phyloP scores from a whole-genome alignment of 148 eudicot genomes.

The Vaccinium darrowii region DNA sequence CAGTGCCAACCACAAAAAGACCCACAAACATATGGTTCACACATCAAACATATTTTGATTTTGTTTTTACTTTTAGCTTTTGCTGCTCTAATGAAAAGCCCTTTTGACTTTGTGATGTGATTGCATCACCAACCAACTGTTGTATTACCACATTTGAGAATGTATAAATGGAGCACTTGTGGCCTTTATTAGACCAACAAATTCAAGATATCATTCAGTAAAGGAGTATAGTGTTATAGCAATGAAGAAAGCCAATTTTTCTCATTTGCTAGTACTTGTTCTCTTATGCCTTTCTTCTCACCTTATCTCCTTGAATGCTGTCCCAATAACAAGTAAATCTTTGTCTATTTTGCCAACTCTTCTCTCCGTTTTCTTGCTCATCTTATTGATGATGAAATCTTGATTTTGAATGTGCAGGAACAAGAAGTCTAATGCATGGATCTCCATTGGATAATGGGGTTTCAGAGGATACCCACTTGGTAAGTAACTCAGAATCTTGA shows the following conservation, averaged over 20 bases:
- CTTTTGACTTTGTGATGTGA: constrained; percentile 14
- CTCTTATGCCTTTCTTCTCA: constrained; percentile 36
- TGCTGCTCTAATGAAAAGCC: background rate
- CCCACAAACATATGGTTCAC: background rate
- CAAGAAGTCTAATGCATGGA: constrained; percentile 32
- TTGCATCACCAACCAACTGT: constrained; percentile 17
- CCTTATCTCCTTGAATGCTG: constrained; percentile 29
- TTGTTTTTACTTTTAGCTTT: background rate
- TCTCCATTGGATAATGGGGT: constrained; percentile 16
- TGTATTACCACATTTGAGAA: constrained; percentile 13
- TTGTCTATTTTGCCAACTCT: background rate
- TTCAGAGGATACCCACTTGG: constrained; percentile 22
- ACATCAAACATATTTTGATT: background rate
- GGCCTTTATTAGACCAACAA: constrained; percentile 11
- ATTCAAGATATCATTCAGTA: background rate
- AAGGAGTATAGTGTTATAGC: constrained; percentile 15
- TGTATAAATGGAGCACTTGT: constrained; percentile 21
- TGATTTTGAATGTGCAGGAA: constrained; percentile 36
- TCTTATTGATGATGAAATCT: background rate
- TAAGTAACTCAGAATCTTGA: background rate
- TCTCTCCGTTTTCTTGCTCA: background rate
- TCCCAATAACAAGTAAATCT: constrained; percentile 45
- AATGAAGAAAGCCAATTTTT: constrained; percentile 23
- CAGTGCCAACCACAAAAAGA: background rate
- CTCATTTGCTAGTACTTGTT: constrained; percentile 24